A percentile compares a stretch with the other conserved stretches of the same genome.
Conservation (phyloP, 345 rosid species). For the Erucastrum elatum region DNA sequence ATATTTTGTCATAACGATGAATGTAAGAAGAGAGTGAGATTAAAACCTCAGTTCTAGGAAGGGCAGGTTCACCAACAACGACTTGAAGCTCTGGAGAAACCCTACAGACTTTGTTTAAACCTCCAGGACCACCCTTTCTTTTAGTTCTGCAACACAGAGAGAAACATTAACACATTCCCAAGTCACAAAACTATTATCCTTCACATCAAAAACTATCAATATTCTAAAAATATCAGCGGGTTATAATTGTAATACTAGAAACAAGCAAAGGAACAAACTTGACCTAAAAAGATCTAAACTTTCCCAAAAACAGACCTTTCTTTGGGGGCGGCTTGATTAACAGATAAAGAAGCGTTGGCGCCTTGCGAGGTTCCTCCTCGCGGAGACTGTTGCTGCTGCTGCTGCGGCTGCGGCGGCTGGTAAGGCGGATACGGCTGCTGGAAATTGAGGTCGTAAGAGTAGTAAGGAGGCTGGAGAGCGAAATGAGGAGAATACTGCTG, state of each 20-base stretch:
- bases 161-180: constrained; percentile 11
- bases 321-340: constrained; percentile 41
- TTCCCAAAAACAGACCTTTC: constrained; percentile 55
- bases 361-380: constrained; percentile 34
- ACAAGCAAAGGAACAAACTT: constrained; percentile 23
- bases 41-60: constrained; percentile 90
- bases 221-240: background rate
- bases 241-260: background rate
- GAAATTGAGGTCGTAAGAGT: constrained; percentile 73
- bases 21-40: background rate
- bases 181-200: background rate
- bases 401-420: constrained; percentile 29
- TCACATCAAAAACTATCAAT: background rate
- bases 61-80: constrained; percentile 88
- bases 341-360: too few relatives aligned
- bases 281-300: constrained; percentile 16
- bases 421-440: constrained; percentile 40
- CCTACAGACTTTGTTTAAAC: constrained; percentile 89
- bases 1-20: background rate
- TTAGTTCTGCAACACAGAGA: constrained; percentile 56
- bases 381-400: constrained; percentile 31
- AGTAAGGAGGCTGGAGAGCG: constrained; percentile 45
- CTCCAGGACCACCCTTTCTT: constrained; percentile 96
- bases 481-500: constrained; percentile 56
- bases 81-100: constrained; percentile 92